Evolutionary conservation across 331 rosid genomes (phyloP), one percentile per base, ranked within the genome.

Genomic region (Quercus tomentella): DNA sequence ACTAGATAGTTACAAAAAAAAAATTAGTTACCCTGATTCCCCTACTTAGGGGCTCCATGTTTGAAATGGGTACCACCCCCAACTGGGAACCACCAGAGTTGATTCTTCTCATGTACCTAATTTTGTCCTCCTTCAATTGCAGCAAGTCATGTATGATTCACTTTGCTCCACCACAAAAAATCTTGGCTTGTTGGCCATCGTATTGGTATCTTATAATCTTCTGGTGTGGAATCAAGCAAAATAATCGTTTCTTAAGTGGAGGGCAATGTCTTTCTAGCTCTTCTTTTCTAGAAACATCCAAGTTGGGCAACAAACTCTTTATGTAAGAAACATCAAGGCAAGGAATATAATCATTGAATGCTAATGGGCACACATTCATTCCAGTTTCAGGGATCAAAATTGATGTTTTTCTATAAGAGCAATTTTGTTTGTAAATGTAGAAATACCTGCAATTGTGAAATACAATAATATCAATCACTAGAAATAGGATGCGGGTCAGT

Each of bases 71-170:
- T 93, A 82, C 97, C 97, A 57, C 99, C 99, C 26, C 28, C 3
- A 26, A 26, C 0, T 2, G 0, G 28, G 28, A 26, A 26, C 28
- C 28, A 26, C 28, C 28, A 45, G 6, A 93, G 88, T 56, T 84
- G 85, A 80, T 86, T 89, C 91, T 86, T 90, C 70, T 81, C 88
- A 77, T 95, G 98, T 76, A 92, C 97, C 97, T 94, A 94, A 81
- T 94, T 94, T 83, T 94, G 99, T 51, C 99, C 99, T 68, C 99
- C 97, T 78, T 92, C 93, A 77, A 93, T 97, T 74, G 90, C 85
- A 10, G 97, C 97, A 58, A 95, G 94, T 84, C 72, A 93, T 6
- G 97, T 89, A 75, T 92, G 97, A 87, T 95, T 95, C 77, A 91
- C 94, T 77, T 95, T 91, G 85, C 97, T 91, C 76, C 90, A 90